These are phyloP conservation scores for Fusarium nanum DNA, from an alignment of 2,329 filamentous ascomycete species.

Conservation along the genomic window DNA sequence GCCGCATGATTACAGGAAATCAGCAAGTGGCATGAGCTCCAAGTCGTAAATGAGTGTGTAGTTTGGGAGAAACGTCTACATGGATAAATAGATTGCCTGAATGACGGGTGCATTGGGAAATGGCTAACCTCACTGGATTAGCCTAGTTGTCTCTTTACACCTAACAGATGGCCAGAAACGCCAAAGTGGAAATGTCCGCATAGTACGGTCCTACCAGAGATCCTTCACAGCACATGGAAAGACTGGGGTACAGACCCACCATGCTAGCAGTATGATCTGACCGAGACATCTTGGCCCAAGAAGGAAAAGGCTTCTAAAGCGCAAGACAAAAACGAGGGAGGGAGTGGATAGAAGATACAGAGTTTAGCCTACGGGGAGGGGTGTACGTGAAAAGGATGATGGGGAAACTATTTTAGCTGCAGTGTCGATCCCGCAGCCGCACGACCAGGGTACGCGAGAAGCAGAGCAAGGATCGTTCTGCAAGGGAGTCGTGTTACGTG, in stretches of 20 bases:
- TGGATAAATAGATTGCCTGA: background rate
- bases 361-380: background rate
- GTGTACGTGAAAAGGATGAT: background rate
- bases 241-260: background rate
- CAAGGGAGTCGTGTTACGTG: background rate
- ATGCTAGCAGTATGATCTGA: background rate
- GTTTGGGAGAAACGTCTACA: background rate
- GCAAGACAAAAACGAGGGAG: background rate
- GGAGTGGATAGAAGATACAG: background rate
- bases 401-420: background rate
- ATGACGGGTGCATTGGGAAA: background rate
- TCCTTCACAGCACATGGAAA: too few relatives aligned
- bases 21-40: background rate
- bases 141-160: background rate
- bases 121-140: background rate
- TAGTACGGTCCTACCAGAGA: background rate
- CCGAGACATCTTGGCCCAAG: too few relatives aligned
- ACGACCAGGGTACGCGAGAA: background rate
- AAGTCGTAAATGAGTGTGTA: background rate
- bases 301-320: background rate
- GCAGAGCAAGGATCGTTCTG: background rate
- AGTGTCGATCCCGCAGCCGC: background rate
- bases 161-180: rapidly evolving
- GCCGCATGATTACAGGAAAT: background rate
- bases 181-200: background rate